phyloP scores from a whole-genome alignment of 495 filamentous ascomycete species.

The Symbiotaphrina buchneri region DNA sequence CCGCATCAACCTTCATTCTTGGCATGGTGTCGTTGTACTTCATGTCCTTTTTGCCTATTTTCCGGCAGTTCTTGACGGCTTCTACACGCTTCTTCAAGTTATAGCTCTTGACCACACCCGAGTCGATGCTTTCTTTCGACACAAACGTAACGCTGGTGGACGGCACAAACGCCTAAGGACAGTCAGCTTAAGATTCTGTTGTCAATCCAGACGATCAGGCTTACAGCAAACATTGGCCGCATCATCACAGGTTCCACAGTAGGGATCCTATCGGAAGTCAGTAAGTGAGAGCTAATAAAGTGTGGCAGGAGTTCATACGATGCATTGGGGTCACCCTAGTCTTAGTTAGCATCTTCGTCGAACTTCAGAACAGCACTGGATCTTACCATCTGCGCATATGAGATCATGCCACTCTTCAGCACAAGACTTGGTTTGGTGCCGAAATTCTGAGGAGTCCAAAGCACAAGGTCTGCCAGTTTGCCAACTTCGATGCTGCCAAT shows the following conservation, averaged over 20 bases:
- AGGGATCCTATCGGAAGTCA: slow-evolving; percentile 29
- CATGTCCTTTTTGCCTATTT: slow-evolving; percentile 77
- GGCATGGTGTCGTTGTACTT: slow-evolving; percentile 79
- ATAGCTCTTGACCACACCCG: slow-evolving; percentile 43
- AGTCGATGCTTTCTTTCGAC: slow-evolving; percentile 42
- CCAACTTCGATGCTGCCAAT: slow-evolving; percentile 77
- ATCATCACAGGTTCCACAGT: slow-evolving; percentile 73
- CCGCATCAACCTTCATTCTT: slow-evolving; percentile 83
- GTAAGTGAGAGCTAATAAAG: not conserved
- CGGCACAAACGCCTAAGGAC: slow-evolving; percentile 33
- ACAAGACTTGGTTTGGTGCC: slow-evolving; percentile 70
- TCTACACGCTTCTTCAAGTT: slow-evolving; percentile 62
- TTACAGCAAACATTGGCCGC: slow-evolving; percentile 66
- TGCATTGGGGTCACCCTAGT: slow-evolving; percentile 75
- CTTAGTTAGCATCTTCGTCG: not conserved
- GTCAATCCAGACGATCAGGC: slow-evolving; percentile 6
- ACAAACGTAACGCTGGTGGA: slow-evolving; percentile 64
- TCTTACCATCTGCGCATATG: slow-evolving; percentile 63
- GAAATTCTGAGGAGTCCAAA: slow-evolving; percentile 77
- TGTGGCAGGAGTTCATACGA: slow-evolving; percentile 16
- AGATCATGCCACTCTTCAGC: slow-evolving; percentile 80
- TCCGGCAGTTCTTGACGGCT: slow-evolving; percentile 58
- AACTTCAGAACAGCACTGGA: too few relatives aligned
- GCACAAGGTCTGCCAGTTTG: slow-evolving; percentile 76
- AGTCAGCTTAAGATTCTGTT: slow-evolving; percentile 1